Percentiles rank a stretch among this genome's conserved stretches.
phyloP scores from a whole-genome alignment of 805 yeast genomes.

The Kodamaea lidongshanica region DNA sequence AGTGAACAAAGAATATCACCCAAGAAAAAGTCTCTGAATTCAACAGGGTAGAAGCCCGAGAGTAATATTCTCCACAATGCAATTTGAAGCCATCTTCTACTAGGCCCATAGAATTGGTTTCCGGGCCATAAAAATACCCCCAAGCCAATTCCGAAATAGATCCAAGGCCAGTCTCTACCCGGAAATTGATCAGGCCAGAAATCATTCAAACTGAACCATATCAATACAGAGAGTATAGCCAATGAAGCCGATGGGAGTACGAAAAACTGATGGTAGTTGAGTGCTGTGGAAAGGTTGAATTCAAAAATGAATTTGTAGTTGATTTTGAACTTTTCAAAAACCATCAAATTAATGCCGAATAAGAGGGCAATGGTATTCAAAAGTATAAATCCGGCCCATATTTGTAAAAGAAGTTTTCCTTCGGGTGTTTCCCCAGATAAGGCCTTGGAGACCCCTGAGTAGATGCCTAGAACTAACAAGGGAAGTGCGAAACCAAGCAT shows the following conservation, averaged over 20 bases:
- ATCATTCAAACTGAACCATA: slow-evolving; percentile 70
- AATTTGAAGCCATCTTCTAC: slow-evolving; percentile 72
- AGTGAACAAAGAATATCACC: slow-evolving; percentile 90
- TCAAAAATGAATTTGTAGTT: slow-evolving; percentile 92
- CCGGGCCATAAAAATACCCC: slow-evolving; percentile 56
- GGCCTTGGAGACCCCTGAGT: slow-evolving; percentile 42
- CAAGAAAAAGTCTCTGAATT: slow-evolving; percentile 85
- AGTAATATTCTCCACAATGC: slow-evolving; percentile 66
- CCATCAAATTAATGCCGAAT: slow-evolving; percentile 61
- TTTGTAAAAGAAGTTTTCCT: slow-evolving; percentile 61
- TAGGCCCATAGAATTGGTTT: slow-evolving; percentile 46
- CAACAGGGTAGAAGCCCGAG: slow-evolving; percentile 91
- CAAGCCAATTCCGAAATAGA: slow-evolving; percentile 53
- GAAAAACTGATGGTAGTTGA: slow-evolving; percentile 61
- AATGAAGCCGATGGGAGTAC: slow-evolving; percentile 58
- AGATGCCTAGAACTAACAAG: slow-evolving; percentile 54
- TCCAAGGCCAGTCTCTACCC: slow-evolving; percentile 74
- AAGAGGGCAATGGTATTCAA: slow-evolving; percentile 53
- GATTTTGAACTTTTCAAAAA: slow-evolving; percentile 70
- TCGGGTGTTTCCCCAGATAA: slow-evolving; percentile 41
- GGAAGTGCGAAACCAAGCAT: slow-evolving; percentile 68
- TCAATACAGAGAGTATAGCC: slow-evolving; percentile 51
- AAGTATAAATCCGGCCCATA: slow-evolving; percentile 89
- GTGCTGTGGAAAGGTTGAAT: slow-evolving; percentile 60
- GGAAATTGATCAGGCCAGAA: slow-evolving; percentile 58